Evolutionary conservation across 441 rosid species (phyloP), one percentile per base, ranked within the genome.

Genomic region (Mallotus japonicus): DNA sequence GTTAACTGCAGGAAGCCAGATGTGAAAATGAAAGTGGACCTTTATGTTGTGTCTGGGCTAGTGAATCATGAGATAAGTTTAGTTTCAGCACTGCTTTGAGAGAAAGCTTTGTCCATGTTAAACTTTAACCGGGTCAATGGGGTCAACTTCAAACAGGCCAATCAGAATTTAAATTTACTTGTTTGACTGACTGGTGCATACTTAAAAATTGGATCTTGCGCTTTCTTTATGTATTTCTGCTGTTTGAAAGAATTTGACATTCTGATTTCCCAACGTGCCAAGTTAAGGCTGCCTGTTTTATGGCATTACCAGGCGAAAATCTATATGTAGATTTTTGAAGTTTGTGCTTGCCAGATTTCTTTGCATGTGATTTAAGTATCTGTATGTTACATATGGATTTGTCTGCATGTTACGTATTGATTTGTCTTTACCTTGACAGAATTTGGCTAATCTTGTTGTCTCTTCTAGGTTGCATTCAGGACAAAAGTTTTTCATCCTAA

Each of bases 401-500:
- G 28, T 58, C 34, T 53, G 40, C 5, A 37, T 37, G 6, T 37
- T 37, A 37, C 2, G 40, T 37, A 37, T 54, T 67, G 59, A 32
- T 37, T 37, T 6, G 42, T 19, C 49, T 44, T 44, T 6, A 11
- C 53, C 17, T 24, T 3, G 8, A 47, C 15, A 15, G 53, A 37
- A 3, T 42, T 50, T 54, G 22, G 14, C 53, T 62, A 9, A 47
- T 59, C 50, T 40, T 16, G 34, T 7, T n/a, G 34, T 47, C 49
- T 46, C 34, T 55, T 63, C 73, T 37, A 93, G 97, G 97, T 93
- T 77, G 79, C 98, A 56, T 89, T 91, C 77, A 83, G 90, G 55
- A 93, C 96, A 32, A 92, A 87, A 80, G 97, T 88, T 42, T 92
- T 83, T 83, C 96, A 92, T 72, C 96, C 96, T 1, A 90, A 90